Percentiles rank a stretch among this genome's conserved stretches.
These are phyloP conservation scores for Urtica urens DNA, from an alignment of 306 rosid species.

Conservation along the genomic window DNA sequence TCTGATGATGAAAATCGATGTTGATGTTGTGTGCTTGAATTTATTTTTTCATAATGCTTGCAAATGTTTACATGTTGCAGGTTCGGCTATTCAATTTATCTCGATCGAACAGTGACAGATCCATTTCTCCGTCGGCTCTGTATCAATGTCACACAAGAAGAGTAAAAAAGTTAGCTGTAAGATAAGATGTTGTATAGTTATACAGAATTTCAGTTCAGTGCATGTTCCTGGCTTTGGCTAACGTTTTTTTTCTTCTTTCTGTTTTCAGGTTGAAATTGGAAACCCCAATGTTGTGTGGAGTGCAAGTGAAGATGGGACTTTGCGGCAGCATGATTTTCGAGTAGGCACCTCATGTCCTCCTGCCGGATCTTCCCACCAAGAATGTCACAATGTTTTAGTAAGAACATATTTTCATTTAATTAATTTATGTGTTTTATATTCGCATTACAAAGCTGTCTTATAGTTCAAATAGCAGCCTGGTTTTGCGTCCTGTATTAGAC, in stretches of 20 bases:
- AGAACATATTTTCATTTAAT: constrained; percentile 12
- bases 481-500: no score
- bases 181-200: constrained; percentile 18
- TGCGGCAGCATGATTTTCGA: constrained; percentile 94
- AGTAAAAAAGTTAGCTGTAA: constrained; percentile 96
- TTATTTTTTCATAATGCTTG: constrained; percentile 6
- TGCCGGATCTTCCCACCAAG: constrained; percentile 80
- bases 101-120: constrained; percentile 41
- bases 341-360: constrained; percentile 82
- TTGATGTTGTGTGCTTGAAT: constrained; percentile 12
- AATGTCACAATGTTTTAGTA: constrained; percentile 83
- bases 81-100: constrained; percentile 84
- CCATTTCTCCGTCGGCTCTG: constrained; percentile 51
- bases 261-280: constrained; percentile 79
- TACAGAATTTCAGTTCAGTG: not conserved
- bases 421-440: no score
- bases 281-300: constrained; percentile 98
- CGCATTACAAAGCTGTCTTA: no score
- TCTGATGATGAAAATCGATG: not conserved
- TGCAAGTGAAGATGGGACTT: constrained; percentile 99
- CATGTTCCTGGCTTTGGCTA: not conserved
- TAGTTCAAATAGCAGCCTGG: no score
- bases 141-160: constrained; percentile 83
- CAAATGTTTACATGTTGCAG: constrained; percentile 34
- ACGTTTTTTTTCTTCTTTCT: constrained; percentile 16